These are phyloP conservation scores for Euphorbia pulcherrima DNA, from an alignment of 345 rosid species.

Conservation along the genomic window DNA sequence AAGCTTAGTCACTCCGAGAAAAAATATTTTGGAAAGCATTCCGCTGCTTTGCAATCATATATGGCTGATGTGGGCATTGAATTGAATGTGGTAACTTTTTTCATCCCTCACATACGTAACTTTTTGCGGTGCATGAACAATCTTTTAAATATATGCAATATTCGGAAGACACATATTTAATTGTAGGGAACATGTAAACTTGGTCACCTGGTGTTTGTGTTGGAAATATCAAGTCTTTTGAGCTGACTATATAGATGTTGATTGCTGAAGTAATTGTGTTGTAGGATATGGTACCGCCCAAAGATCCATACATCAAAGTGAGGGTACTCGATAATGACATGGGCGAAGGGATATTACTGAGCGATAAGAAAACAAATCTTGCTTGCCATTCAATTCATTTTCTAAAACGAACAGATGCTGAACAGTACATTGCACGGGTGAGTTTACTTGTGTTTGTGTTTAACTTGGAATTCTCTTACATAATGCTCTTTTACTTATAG, in stretches of 20 bases:
- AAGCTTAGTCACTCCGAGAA: constrained; percentile 67
- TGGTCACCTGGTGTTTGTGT: background rate
- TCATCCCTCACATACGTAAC: background rate
- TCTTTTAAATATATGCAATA: background rate
- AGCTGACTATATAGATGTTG: background rate
- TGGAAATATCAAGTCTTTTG: background rate
- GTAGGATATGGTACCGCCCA: constrained; percentile 95
- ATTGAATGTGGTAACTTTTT: constrained; percentile 64
- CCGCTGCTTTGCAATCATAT: constrained; percentile 59
- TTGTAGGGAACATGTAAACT: background rate
- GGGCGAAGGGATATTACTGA: constrained; percentile 65
- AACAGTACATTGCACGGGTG: constrained; percentile 78
- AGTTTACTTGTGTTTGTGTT: constrained; percentile 19
- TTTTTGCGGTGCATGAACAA: background rate
- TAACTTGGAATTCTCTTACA: background rate
- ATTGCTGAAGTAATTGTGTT: background rate
- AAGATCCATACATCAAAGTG: constrained; percentile 90
- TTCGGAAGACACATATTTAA: background rate
- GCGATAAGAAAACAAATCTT: constrained; percentile 68
- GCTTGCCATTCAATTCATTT: constrained; percentile 87
- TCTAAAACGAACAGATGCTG: constrained; percentile 86
- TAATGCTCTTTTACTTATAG: background rate
- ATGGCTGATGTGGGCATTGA: constrained; percentile 68
- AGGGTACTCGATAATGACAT: constrained; percentile 77
- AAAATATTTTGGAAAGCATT: constrained; percentile 61